Evolutionary conservation across 345 rosid genomes (phyloP), one percentile per base, ranked within the genome.

Genomic region (Brassica rapa): DNA sequence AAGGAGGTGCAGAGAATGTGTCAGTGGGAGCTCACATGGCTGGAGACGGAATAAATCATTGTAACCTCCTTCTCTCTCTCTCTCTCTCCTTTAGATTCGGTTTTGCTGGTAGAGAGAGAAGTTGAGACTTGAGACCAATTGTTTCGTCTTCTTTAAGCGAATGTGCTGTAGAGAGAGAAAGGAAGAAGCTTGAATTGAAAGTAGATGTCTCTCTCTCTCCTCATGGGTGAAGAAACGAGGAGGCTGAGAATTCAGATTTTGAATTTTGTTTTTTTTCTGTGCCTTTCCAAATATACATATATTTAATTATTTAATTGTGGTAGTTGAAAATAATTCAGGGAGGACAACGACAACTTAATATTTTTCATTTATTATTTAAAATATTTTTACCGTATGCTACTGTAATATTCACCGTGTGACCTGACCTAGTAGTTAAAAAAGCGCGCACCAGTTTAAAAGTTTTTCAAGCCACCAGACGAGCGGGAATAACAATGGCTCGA

Each of bases 1-100:
- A 68, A 73, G 64, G 15, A 68, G 75, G 49, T 56, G 83, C 80
- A 79, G 79, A 83, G 91, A 86, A 85, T 80, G 86, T 86, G 91
- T 88, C 88, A 90, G 94, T 80, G 82, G 73, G 37, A 85, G 83
- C 86, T 92, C 97, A 93, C 97, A 91, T 95, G 98, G 89, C 84
- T 73, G 72, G 80, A 71, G 63, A 70, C 82, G 70, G 73, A 87
- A 91, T 89, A 85, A 90, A 80, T 73, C 79, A 80, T 63, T 63
- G 71, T 68, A 2, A 5, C 41, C 37, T 43, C n/a, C 4, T 25
- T 68, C 21, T 15, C 15, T 27, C 21, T 19, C 21, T 19, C 21
- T 4, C 53, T 55, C 55, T 10, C 21, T 67, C 68, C 70, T 66
- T 24, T 68, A 7, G 67, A 61, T 59, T 59, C 10, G 32, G 29